Base-by-base conservation (phyloP, 179 eudicot species). In the Camellia oleifera region DNA sequence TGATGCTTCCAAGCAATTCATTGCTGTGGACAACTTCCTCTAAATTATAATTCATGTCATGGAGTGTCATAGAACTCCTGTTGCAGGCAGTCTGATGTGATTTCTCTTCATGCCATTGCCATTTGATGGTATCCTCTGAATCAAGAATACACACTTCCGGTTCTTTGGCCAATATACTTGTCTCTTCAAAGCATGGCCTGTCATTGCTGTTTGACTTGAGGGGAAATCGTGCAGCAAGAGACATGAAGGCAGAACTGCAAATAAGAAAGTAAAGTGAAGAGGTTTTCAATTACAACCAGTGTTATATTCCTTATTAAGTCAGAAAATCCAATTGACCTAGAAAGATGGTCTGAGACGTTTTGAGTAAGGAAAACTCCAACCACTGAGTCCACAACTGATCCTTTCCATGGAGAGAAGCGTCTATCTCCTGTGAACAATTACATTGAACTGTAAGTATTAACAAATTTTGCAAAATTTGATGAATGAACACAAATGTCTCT, bases 281-380 rank as follows among this genome's bases (percentile, higher is more conserved):
- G 11, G 69, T 32, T 26, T 58, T 76, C 53, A 13, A 17, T n/a
- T 50, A 46, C 23, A 26, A 57, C 42, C 65, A n/a, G 65, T 4
- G 5, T 26, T 23, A 57, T 53, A n/a, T 80, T 63, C 48, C 18
- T 15, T 20, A 40, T 67, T 7, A 42, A 70, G 60, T 52, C 7
- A 18, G 77, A 69, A 75, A 60, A 10, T 23, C n/a, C 57, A 81
- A 70, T 80, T 80, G 78, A 93, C 98, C 98, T 95, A 57, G 98
- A 93, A 64, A 95, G 92, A 81, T 95, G 98, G 81, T 95, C 98
- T 65, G 98, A 95, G 65, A 95, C 98, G 83, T 95, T 95, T 81
- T 95, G 98, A 46, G 98, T 95, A 53, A 95, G 97, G 77, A 95
- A 95, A 78, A 95, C 97, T 61, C 98, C 98, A 84, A 95, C 84